Evolutionary conservation across 495 filamentous ascomycete genomes (phyloP).

Genomic region (Xylaria longipes): DNA sequence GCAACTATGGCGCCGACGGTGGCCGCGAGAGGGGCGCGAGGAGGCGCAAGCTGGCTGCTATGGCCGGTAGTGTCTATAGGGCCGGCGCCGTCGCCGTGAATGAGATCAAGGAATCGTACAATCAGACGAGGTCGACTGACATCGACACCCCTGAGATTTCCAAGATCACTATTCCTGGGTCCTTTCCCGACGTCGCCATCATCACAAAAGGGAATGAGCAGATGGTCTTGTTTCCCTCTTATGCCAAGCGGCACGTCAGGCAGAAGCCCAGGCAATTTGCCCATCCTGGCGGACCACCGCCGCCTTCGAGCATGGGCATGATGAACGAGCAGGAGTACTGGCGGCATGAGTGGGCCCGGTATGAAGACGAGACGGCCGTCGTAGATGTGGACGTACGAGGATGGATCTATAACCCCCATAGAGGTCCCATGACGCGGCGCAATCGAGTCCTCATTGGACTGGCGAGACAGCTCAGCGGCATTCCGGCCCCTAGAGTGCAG

Average conservation of each 20-base stretch:
- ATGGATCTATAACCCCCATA: constrained; percentile 89
- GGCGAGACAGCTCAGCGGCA: constrained; percentile 81
- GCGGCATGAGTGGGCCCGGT: constrained; percentile 69
- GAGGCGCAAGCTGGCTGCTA: constrained; percentile 75
- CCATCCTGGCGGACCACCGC: constrained; percentile 27
- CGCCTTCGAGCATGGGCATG: constrained; percentile 32
- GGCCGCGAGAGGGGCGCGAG: constrained; percentile 69
- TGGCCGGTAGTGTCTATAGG: constrained; percentile 54
- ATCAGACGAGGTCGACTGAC: constrained; percentile 68
- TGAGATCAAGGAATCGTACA: constrained; percentile 88
- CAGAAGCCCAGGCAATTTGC: constrained; percentile 32
- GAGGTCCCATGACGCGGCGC: constrained; percentile 84
- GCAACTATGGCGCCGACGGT: constrained; percentile 37
- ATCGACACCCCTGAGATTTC: constrained; percentile 58
- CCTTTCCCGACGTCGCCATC: constrained; percentile 83
- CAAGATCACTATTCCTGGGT: constrained; percentile 66
- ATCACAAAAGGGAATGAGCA: constrained; percentile 82
- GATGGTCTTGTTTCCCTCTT: constrained; percentile 93
- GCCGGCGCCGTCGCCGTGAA: constrained; percentile 89
- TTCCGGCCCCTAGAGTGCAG: constrained; percentile 66
- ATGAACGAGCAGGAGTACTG: constrained; percentile 70
- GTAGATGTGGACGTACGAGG: constrained; percentile 94
- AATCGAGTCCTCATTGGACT: constrained; percentile 85
- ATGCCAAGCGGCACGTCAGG: constrained; percentile 74
- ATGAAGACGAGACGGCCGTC: constrained; percentile 78